A percentile compares a stretch with the other conserved stretches of the same genome.
Conservation (phyloP, 2,329 filamentous ascomycete genomes). For the Fusarium secorum region DNA sequence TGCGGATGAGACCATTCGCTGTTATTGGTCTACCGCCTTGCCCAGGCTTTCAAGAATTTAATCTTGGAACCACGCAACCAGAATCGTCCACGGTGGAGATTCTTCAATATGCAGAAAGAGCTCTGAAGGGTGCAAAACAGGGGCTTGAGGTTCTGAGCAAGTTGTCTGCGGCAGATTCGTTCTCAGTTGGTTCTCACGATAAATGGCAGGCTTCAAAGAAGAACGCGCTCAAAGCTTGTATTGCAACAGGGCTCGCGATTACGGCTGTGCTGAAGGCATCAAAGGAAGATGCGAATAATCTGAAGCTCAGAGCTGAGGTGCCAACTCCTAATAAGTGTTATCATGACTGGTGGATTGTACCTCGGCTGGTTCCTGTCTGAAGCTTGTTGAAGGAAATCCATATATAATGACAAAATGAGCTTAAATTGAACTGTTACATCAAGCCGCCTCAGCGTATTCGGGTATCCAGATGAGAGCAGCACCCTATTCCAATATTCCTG, state of each 20-base stretch:
- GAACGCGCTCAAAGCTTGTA: conserved; percentile 72
- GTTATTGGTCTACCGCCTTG: conserved; percentile 72
- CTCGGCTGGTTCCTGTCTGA: conserved; percentile 51
- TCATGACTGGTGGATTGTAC: conserved; percentile 72
- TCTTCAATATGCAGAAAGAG: conserved; percentile 55
- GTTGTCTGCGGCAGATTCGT: conserved; percentile 60
- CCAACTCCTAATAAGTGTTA: conserved; percentile 62
- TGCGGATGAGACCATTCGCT: conserved; percentile 87
- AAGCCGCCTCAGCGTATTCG: conserved; percentile 35
- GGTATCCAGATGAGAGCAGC: conserved; percentile 40
- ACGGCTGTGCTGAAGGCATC: conserved; percentile 66
- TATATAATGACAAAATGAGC: conserved; percentile 3
- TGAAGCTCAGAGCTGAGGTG: conserved; percentile 60
- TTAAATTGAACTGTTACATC: conserved; percentile 27
- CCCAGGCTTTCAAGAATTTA: conserved; percentile 70
- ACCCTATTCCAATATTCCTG: conserved; percentile 14
- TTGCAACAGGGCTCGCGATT: conserved; percentile 72
- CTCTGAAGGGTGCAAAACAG: conserved; percentile 58
- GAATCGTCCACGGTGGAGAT: conserved; percentile 51
- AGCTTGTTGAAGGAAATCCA: background rate
- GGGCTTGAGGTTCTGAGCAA: conserved; percentile 65
- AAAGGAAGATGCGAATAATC: conserved; percentile 43
- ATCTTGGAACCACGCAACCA: conserved; percentile 51
- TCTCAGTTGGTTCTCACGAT: conserved; percentile 64
- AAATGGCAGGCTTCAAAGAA: conserved; percentile 69